Base-by-base conservation (phyloP, 1,284 basidiomycete species). In the Macrocystidia cucumis region DNA sequence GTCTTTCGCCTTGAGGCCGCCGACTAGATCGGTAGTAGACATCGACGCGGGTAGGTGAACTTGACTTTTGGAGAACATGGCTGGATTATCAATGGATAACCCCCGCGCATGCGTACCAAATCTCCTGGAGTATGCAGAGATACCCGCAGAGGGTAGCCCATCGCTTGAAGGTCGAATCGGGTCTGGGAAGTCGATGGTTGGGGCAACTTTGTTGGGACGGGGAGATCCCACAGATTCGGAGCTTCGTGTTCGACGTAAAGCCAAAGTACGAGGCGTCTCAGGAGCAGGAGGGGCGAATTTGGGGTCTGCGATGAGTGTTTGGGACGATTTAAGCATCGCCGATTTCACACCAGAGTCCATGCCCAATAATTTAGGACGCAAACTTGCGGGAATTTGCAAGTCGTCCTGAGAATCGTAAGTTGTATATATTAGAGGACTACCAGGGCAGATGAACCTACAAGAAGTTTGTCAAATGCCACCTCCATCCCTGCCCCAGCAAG, bases 251-350 rank as follows among this genome's bases (percentile, higher is more conserved):
- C 74, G 74, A 29, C 84, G 74, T 16, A 86, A 53, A 16, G 48
- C 43, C 30, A 45, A 50, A 30, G 63, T 58, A 38, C 59, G 56
- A 24, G 62, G 61, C 8, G 59, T 60, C 11, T 48, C 40, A 24
- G 60, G 59, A 29, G 63, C 50, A 16, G 54, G 41, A 3, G 25
- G 25, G 7, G 5, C 16, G 13, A 52, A 44, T 17, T 59, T 48
- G 19, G 67, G 59, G 11, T 60, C 66, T 8, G 69, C 54, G 17
- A 71, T 66, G 48, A 90, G 64, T 9, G 74, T 72, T 17, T 81
- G 78, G 2, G 87, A 86, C 0, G 87, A 89, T 49, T 85, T 88
- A 37, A 92, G 63, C 84, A 92, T 91, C n/a, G 85, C 84, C 2
- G 84, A 84, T 50, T 91, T 91, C 25, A 92, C 88, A 1, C 78